Evolutionary conservation across 352 stramenopile species (phyloP).

Genomic region (Pythium aristosporum): DNA sequence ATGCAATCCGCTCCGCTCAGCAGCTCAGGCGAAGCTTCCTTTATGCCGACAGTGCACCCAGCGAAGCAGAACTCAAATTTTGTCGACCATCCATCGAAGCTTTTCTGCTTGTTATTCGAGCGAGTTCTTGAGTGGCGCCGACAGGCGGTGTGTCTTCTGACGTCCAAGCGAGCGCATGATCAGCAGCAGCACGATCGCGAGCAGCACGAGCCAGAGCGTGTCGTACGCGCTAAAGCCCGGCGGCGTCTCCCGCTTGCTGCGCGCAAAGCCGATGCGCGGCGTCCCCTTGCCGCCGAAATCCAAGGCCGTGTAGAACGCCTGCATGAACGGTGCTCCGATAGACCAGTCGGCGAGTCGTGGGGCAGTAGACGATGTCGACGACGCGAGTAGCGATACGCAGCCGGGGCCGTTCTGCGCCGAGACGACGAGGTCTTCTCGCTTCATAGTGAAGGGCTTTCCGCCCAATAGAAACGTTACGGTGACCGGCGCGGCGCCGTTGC

Average conservation of each 20-base stretch:
- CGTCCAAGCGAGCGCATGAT: conserved; percentile 19
- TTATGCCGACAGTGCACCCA: too few relatives aligned
- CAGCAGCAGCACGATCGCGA: conserved; percentile 17
- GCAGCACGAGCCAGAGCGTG: conserved; percentile 19
- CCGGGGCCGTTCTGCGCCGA: conserved; percentile 3
- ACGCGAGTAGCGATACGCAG: conserved; percentile 12
- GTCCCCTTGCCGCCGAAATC: conserved; percentile 6
- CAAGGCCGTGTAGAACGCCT: conserved; percentile 23
- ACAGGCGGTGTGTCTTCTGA: neutral
- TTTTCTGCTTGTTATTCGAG: neutral
- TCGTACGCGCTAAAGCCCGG: conserved; percentile 21
- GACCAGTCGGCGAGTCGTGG: conserved; percentile 5
- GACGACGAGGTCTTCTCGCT: conserved; percentile 7
- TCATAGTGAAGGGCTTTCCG: conserved; percentile 4
- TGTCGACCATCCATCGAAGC: too few relatives aligned
- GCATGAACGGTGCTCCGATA: conserved; percentile 21
- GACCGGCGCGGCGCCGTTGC: neutral
- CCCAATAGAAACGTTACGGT: conserved; percentile 12
- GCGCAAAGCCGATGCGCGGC: conserved; percentile 17
- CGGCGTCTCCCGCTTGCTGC: conserved; percentile 5
- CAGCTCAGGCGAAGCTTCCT: too few relatives aligned
- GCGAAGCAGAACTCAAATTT: too few relatives aligned
- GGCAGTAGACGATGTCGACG: neutral
- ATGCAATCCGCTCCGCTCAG: too few relatives aligned
- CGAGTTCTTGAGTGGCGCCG: neutral